Percentiles rank a stretch among this genome's conserved stretches.
Evolutionary conservation across 139 green algal species (phyloP).

Genomic region (Volvox reticuliferus): DNA sequence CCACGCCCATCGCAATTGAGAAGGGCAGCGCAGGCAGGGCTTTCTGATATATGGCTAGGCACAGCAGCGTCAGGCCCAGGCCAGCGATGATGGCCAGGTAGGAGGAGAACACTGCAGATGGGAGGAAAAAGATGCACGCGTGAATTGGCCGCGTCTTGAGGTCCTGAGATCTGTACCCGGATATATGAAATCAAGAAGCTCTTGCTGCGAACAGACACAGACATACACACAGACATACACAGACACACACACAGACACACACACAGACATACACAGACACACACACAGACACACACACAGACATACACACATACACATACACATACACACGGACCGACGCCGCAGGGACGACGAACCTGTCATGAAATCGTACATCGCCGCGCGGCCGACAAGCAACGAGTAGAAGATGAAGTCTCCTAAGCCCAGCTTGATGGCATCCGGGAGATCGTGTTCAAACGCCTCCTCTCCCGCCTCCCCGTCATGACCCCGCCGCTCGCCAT

Average conservation of each 20-base stretch:
- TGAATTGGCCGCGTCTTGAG: not conserved
- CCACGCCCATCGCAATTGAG: conserved; percentile 90
- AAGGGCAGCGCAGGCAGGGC: conserved; percentile 96
- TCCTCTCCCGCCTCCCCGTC: not conserved
- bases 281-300: not conserved
- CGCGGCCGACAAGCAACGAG: conserved; percentile 92
- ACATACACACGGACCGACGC: not conserved
- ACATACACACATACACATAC: not conserved
- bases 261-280: not conserved
- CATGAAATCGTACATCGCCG: conserved; percentile 96
- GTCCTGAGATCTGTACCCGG: too few species aligned
- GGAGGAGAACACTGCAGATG: conserved; percentile 71
- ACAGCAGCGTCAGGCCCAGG: conserved; percentile 87
- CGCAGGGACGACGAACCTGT: conserved; percentile 69
- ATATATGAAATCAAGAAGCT: not conserved
- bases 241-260: too few species aligned
- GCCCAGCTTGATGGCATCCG: conserved; percentile 93
- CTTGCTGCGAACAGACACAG: too few species aligned
- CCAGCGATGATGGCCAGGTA: conserved; percentile 88
- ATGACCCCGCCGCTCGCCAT: not conserved
- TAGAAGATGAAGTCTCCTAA: conserved; percentile 99
- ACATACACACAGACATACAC: not conserved
- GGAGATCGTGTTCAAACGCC: conserved; percentile 50
- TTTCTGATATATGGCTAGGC: conserved; percentile 84
- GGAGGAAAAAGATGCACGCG: not conserved